Conservation (phyloP, 306 rosid species). For the Glycine latifolia region DNA sequence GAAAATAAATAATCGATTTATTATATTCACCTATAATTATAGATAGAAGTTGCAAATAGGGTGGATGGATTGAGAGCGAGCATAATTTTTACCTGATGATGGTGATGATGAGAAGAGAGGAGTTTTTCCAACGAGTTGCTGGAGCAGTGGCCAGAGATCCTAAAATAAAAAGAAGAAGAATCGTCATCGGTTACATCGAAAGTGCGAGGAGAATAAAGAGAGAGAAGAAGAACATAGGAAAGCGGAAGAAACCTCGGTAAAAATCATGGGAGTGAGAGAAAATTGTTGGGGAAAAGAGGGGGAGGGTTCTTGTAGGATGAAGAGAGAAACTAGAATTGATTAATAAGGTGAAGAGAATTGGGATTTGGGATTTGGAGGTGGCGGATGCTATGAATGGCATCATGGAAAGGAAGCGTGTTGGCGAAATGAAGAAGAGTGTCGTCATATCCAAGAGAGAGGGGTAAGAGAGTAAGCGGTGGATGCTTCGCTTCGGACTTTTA, state of each 20-base stretch:
- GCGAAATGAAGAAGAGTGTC: background rate
- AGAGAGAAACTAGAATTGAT: background rate
- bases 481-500: no score
- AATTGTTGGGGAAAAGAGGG: background rate
- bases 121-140: conserved; percentile 44
- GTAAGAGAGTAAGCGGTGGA: no score
- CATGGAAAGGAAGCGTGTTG: background rate
- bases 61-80: no score
- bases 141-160: conserved; percentile 78
- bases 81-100: conserved; percentile 53
- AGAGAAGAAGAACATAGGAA: background rate
- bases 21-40: no score
- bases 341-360: background rate
- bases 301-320: background rate
- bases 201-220: background rate
- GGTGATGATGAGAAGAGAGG: conserved; percentile 31
- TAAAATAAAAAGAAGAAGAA: background rate
- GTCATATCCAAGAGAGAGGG: no score
- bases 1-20: no score
- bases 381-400: background rate
- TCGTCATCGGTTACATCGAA: background rate
- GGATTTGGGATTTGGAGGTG: background rate
- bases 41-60: no score
- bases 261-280: conserved; percentile 56
- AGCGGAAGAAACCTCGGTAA: conserved; percentile 58